phyloP scores from a whole-genome alignment of 192 early-diverging fungal genomes.

The Neocallimastix lanati region DNA sequence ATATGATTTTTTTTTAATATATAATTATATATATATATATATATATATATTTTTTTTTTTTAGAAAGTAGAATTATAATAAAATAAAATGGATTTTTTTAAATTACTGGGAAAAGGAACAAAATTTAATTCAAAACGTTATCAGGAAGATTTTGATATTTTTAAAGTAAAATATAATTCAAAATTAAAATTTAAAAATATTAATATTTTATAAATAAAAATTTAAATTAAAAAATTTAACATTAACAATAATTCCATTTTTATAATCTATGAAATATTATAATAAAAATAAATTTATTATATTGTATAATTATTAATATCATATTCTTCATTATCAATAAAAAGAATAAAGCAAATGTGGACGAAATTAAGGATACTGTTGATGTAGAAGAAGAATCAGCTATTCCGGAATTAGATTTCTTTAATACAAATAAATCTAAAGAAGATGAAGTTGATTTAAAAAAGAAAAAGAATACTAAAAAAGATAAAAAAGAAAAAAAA shows the following conservation, averaged over 20 bases:
- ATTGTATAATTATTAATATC: no score
- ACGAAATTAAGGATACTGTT: not conserved
- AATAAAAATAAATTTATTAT: no score
- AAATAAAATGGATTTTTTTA: conserved; percentile 58
- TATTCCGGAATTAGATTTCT: not conserved
- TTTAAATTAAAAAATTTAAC: no score
- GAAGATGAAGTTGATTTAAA: not conserved
- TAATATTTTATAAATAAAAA: conserved; percentile 7
- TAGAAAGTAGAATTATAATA: no score
- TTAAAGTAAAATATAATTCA: conserved; percentile 37
- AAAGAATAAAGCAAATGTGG: conserved; percentile 3
- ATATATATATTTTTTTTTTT: conserved; percentile 3
- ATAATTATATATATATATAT: no score
- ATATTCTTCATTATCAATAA: conserved; percentile 14
- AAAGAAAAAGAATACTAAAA: not conserved
- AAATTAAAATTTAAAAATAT: conserved; percentile 11
- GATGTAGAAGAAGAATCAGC: not conserved
- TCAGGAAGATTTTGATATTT: conserved; percentile 57
- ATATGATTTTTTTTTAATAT: no score
- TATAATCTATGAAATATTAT: no score
- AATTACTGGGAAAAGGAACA: conserved; percentile 66
- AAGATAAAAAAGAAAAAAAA: not conserved
- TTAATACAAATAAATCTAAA: not conserved
- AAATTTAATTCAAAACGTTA: conserved; percentile 73
- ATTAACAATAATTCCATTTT: no score